These are phyloP conservation scores for Scutellaria minor DNA, from an alignment of 257 asterid genomes.

Conservation along the genomic window DNA sequence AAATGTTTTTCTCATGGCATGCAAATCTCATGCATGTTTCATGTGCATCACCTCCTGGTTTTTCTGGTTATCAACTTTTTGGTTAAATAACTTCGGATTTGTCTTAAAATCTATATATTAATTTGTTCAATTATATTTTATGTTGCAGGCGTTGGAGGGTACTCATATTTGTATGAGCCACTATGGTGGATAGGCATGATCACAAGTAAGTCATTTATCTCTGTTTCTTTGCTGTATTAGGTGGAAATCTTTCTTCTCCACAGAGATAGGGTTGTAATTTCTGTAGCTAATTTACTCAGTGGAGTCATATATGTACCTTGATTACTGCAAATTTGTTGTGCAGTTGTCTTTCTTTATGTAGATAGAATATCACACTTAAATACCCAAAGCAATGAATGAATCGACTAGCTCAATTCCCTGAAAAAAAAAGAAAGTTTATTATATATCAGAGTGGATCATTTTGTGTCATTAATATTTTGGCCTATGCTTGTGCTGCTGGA, in stretches of 20 bases:
- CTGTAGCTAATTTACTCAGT: not conserved
- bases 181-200: constrained; percentile 95
- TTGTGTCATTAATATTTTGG: no score
- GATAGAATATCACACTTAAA: not conserved
- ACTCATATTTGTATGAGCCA: constrained; percentile 79
- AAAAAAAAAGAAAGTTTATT: not conserved
- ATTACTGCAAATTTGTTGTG: not conserved
- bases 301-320: not conserved
- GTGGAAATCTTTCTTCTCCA: constrained; percentile 6
- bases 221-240: constrained; percentile 7
- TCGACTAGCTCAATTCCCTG: not conserved
- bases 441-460: not conserved
- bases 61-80: not conserved
- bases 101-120: constrained; percentile 6
- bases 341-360: not conserved
- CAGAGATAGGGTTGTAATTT: constrained; percentile 10
- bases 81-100: constrained; percentile 17
- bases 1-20: not conserved
- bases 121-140: not conserved
- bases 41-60: not conserved
- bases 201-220: constrained; percentile 63
- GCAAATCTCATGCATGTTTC: constrained; percentile 2
- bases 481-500: no score
- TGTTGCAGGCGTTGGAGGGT: constrained; percentile 85
- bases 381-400: not conserved